Evolutionary conservation across 2,329 filamentous ascomycete genomes (phyloP).

Genomic region (Claviceps sp.): DNA sequence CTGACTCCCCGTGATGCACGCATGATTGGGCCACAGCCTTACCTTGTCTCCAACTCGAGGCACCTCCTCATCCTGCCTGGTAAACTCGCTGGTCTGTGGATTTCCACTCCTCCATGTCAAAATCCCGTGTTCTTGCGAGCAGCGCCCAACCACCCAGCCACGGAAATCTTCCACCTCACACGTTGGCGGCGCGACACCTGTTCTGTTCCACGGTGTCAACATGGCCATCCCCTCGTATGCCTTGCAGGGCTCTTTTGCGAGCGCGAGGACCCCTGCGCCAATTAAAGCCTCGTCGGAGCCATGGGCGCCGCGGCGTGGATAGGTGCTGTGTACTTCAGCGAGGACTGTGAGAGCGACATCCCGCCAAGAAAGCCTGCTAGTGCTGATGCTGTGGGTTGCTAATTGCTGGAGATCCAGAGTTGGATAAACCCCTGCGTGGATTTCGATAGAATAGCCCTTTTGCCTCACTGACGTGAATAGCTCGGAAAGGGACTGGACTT

Average conservation of each 20-base stretch:
- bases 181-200: slow-evolving; percentile 17
- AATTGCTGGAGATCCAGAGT: slow-evolving; percentile 69
- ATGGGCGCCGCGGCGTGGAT: slow-evolving; percentile 40
- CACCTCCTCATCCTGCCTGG: slow-evolving; percentile 13
- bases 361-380: slow-evolving; percentile 29
- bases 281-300: slow-evolving; percentile 50
- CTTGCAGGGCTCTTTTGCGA: slow-evolving; percentile 63
- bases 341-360: slow-evolving; percentile 55
- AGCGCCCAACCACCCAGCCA: slow-evolving; percentile 55
- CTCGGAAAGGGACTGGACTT: slow-evolving; percentile 9
- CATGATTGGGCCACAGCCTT: slow-evolving; percentile 67
- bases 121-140: slow-evolving; percentile 71
- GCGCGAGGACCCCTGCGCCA: slow-evolving; percentile 52
- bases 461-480: slow-evolving; percentile 16
- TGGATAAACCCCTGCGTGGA: slow-evolving; percentile 67
- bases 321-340: slow-evolving; percentile 58
- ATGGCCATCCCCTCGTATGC: slow-evolving; percentile 61
- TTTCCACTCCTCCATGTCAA: slow-evolving; percentile 37
- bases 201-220: slow-evolving; percentile 41
- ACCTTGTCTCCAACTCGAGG: slow-evolving; percentile 51
- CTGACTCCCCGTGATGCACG: slow-evolving; percentile 60
- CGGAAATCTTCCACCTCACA: slow-evolving; percentile 23
- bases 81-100: slow-evolving; percentile 14
- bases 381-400: slow-evolving; percentile 47
- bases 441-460: slow-evolving; percentile 40